Base-by-base conservation (phyloP, 2,329 filamentous ascomycete species). In the Clarireedia homoeocarpa region DNA sequence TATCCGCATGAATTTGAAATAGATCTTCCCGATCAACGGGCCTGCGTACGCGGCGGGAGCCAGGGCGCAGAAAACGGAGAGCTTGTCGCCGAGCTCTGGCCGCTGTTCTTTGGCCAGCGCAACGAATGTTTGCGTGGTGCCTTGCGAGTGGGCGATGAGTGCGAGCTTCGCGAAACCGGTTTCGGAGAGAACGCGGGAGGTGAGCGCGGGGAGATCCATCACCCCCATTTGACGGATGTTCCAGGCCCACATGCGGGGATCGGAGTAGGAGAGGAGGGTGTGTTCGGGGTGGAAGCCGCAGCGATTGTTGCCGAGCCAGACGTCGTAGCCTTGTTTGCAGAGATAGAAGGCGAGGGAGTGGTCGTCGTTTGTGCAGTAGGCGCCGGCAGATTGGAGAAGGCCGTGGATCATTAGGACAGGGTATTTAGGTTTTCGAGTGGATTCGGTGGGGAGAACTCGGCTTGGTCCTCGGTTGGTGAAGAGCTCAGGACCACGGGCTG, bases 191-290 rank as follows among this genome's bases (percentile, higher is more conserved):
- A 96, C 89, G 5, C 89, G 83, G 0, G 86, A 89, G 1, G 88
- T 80, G 36, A 96, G 77, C 0, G 91, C 91, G 0, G 91, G 80
- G 2, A 97, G 78, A 68, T 97, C 92, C 67, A 95, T 83, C 1
- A 91, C 85, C 3, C 91, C 92, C 88, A 96, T 95, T 67, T 96
- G 89, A 0, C 89, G 83, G 55, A 96, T 95, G 62, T 95, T 95
- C 92, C 92, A 97, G 42, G 85, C 84, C 92, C 92, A 96, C 89
- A 96, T 95, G 30, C 91, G 82, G 1, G 92, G 91, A 67, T 97
- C 92, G 3, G 75, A 74, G 62, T 87, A 84, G 2, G 81, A 72
- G 40, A 96, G 79, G 23, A 85, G 72, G 2, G 78, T 80, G 67
- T 97, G 92, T 61, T 84, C 81, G 0, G 92, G 91, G 0, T 80